Evolutionary conservation across 441 rosid species (phyloP).

Genomic region (Jatropha multifida): DNA sequence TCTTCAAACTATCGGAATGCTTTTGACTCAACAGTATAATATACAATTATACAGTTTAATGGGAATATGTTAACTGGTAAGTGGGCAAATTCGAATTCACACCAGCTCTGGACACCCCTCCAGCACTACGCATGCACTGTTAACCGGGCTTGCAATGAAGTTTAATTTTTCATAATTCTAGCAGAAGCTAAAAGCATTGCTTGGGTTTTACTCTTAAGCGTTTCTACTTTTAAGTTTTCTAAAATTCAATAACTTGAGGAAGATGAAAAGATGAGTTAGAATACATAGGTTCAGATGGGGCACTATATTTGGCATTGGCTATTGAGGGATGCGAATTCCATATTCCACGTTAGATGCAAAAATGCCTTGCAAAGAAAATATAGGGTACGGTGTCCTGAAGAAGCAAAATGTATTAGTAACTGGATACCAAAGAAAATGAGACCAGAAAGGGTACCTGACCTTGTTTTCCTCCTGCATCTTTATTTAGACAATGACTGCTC

Average conservation of each 20-base stretch:
- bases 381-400: background rate
- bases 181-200: background rate
- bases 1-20: too few species aligned
- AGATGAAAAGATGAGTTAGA: too few species aligned
- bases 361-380: background rate
- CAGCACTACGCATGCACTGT: too few species aligned
- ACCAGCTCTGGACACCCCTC: too few species aligned
- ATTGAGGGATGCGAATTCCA: background rate
- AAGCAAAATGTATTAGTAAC: background rate
- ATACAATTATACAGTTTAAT: too few species aligned
- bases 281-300: too few species aligned
- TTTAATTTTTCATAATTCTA: background rate
- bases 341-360: background rate
- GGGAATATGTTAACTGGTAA: too few species aligned
- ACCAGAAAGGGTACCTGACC: conserved; percentile 5
- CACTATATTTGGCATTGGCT: background rate
- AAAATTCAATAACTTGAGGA: too few species aligned
- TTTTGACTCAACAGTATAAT: too few species aligned
- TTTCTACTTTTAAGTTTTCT: too few species aligned
- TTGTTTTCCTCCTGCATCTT: conserved; percentile 6
- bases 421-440: background rate
- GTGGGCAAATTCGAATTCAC: too few species aligned
- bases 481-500: conserved; percentile 26
- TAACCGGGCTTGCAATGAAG: background rate
- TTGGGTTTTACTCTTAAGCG: background rate